These are phyloP conservation scores for Apiospora saccharicola DNA, from an alignment of 2,329 filamentous ascomycete species.

Conservation along the genomic window DNA sequence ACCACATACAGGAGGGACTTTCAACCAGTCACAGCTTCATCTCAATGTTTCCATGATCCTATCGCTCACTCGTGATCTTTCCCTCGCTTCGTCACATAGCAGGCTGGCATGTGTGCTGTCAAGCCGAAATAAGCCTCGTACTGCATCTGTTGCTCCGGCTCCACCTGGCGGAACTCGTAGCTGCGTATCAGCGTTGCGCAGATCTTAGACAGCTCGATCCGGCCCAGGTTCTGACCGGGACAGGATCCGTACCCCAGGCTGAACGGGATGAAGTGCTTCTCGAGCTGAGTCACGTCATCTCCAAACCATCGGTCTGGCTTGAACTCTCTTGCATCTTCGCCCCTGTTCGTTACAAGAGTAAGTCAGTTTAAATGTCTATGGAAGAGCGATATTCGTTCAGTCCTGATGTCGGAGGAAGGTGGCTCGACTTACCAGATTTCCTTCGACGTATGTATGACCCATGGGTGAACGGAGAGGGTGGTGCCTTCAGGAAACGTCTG, in stretches of 20 bases:
- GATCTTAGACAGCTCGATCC: constrained; percentile 25
- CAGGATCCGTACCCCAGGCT: constrained; percentile 21
- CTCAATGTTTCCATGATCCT: no score
- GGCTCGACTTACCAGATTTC: constrained; percentile 23
- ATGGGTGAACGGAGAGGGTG: constrained; percentile 23
- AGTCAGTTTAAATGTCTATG: no score
- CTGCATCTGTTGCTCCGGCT: constrained; percentile 18
- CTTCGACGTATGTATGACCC: constrained; percentile 26
- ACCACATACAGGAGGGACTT: no score
- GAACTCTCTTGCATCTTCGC: constrained; percentile 22
- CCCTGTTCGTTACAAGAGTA: constrained; percentile 11
- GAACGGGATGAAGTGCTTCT: constrained; percentile 25
- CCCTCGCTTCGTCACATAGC: background rate
- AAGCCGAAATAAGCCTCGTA: constrained; percentile 25
- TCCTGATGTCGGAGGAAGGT: background rate
- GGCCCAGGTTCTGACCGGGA: constrained; percentile 26
- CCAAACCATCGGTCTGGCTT: constrained; percentile 25
- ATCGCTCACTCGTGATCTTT: no score
- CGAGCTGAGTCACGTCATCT: background rate
- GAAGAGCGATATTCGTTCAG: background rate
- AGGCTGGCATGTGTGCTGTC: background rate
- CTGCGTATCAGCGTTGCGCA: constrained; percentile 3
- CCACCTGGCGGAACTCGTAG: constrained; percentile 24
- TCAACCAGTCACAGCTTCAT: no score
- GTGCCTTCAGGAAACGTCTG: constrained; percentile 25